Percentiles rank a stretch among this genome's conserved stretches.
Evolutionary conservation across 1,284 basidiomycete genomes (phyloP).

Genomic region (Exobasidium rhododendri): DNA sequence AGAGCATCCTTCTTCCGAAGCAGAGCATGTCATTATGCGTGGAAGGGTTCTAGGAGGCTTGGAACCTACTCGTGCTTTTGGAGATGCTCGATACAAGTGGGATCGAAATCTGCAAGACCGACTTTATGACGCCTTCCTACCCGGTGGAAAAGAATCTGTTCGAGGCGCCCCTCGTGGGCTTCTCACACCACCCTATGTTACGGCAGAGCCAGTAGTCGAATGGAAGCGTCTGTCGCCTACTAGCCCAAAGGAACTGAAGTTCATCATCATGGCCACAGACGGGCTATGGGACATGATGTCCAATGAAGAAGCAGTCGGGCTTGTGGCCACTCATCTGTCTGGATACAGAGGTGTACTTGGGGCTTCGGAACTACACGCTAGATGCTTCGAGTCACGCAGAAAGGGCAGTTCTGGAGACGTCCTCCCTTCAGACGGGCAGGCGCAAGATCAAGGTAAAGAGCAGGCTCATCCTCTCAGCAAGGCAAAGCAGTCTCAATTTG

Average conservation of each 20-base stretch:
- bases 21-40: constrained; percentile 73
- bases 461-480: constrained; percentile 46
- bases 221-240: constrained; percentile 25
- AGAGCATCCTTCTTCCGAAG: constrained; percentile 76
- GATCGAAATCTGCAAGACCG: constrained; percentile 54
- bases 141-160: constrained; percentile 26
- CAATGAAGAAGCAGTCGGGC: constrained; percentile 88
- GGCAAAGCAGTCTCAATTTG: constrained; percentile 35
- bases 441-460: neutral
- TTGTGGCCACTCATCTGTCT: constrained; percentile 58
- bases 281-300: constrained; percentile 92
- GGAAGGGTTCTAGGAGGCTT: constrained; percentile 73
- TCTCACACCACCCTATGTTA: constrained; percentile 81
- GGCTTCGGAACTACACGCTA: constrained; percentile 37
- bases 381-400: constrained; percentile 31
- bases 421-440: constrained; percentile 10
- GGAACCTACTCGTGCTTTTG: constrained; percentile 89
- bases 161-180: constrained; percentile 39
- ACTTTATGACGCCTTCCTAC: constrained; percentile 55
- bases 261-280: constrained; percentile 81
- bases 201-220: constrained; percentile 68
- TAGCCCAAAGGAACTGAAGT: constrained; percentile 57
- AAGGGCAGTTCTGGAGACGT: constrained; percentile 19
- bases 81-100: constrained; percentile 89
- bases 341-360: constrained; percentile 43